Evolutionary conservation across 2,329 filamentous ascomycete genomes (phyloP).

Genomic region (Pezicula carpinea): DNA sequence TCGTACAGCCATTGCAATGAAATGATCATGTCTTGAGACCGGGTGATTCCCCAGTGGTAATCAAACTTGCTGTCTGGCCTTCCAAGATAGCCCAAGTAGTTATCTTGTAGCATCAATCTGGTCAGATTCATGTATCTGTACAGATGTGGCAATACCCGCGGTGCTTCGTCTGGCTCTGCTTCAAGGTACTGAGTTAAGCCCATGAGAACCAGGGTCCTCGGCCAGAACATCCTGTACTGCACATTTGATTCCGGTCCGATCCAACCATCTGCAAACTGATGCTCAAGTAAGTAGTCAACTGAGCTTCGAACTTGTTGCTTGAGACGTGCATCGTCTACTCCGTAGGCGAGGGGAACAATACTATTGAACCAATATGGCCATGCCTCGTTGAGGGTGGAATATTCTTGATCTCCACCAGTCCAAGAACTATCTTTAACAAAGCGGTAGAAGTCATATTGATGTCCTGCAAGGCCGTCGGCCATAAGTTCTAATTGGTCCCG

Average conservation of each 20-base stretch:
- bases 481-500: conserved; percentile 40
- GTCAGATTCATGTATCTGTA: conserved; percentile 42
- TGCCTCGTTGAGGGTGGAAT: conserved; percentile 48
- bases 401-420: conserved; percentile 47
- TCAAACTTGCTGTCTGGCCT: conserved; percentile 38
- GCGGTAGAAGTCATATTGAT: conserved; percentile 50
- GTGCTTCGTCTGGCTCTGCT: conserved; percentile 32
- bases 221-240: conserved; percentile 20
- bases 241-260: conserved; percentile 45
- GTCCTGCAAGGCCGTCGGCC: conserved; percentile 42
- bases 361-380: conserved; percentile 52
- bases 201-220: conserved; percentile 4
- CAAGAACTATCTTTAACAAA: conserved; percentile 46
- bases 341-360: conserved; percentile 51
- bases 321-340: conserved; percentile 41
- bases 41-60: conserved; percentile 10
- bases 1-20: conserved; percentile 34
- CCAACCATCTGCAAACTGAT: conserved; percentile 51
- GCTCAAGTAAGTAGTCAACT: conserved; percentile 41
- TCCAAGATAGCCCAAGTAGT: conserved; percentile 45
- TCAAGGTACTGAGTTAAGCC: conserved; percentile 30
- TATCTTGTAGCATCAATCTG: conserved; percentile 49
- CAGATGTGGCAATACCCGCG: conserved; percentile 1
- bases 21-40: conserved; percentile 24
- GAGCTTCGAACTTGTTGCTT: conserved; percentile 42